Base-by-base conservation (phyloP, 1,139 yeast genomes). In the Scheffersomyces cryptocercus region DNA sequence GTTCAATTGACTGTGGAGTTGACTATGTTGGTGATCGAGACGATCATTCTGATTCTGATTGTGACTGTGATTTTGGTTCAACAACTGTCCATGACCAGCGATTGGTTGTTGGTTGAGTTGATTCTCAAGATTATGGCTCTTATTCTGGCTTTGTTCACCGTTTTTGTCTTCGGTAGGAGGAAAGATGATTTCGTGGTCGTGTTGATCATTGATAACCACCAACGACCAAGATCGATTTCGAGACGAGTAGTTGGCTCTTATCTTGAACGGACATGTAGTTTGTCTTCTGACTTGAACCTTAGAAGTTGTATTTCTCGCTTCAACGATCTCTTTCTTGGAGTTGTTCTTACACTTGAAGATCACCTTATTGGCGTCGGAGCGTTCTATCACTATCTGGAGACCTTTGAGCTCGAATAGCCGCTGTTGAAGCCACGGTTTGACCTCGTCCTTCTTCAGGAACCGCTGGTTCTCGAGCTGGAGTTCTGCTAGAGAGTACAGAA, bases 391-490 rank as follows among this genome's bases (percentile, higher is more conserved):
- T 13, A 85, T 69, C 43, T 73, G 71, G 32, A 85, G 78, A 1
- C 88, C 87, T 44, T 74, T 70, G 8, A 73, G 66, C 15, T 68
- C 65, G 38, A 76, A 64, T 43, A 68, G 50, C 26, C 68, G 67
- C 33, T 73, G 65, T 53, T 73, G 84, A 37, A 85, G 60, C 90
- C 90, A 85, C 1, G 89, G 88, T 59, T 85, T 85, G 52, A 85
- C 82, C 29, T 77, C 80, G 28, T 51, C 50, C 44, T 52, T 53
- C 37, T 41, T 39, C 33, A 40, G 31, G 44, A 53, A 53, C 35
- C 47, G 47, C 33, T 47, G 45, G 28, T 38, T 38, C 35, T 53
- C 56, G 24, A 53, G 41, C 31, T 43, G 43, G 29, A 52, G 45
- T n/a, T 49, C 51, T 15, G 46, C 42, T 24, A 52, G 34, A 26